Base-by-base conservation (phyloP, 1,284 basidiomycete genomes). In the Tetrapyrgos nigripes region DNA sequence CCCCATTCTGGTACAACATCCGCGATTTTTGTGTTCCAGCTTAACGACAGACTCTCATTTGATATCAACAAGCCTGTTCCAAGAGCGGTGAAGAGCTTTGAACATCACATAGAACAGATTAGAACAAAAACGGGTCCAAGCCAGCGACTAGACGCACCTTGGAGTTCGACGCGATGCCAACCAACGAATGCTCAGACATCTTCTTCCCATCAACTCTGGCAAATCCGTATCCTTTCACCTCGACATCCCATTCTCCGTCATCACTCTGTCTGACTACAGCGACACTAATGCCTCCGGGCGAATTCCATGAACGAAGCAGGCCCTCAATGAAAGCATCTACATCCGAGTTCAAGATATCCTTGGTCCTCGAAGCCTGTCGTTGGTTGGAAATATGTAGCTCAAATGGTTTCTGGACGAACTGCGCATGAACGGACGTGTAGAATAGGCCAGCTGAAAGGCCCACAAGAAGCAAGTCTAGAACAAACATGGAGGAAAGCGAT, bases 51-150 rank as follows among this genome's bases (percentile, higher is more conserved):
- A 50, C 51, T 63, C 23, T 62, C 24, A 53, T 70, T 66, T 10
- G 63, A 63, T 47, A 68, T 64, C 33, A 70, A 54, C 13, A 70
- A 57, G 17, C 68, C 68, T 9, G 67, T 62, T 3, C 66, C 56
- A 3, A 64, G 13, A 24, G 59, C 57, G 27, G 60, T 57, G 45
- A 68, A 70, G 2, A 67, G 62, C 66, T 69, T 24, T 0, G 69
- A 64, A 3, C 68, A 68, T 68, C 4, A 79, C 66, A 2, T 73
- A 73, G 9, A 66, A 57, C 50, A 76, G 71, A n/a, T 78, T 71
- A 21, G 71, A 64, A 11, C 68, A 49, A 13, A 61, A 60, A 44
- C 77, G 70, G 10, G n/a, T 3, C 17, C n/a, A 43, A 44, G 57
- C 73, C 1, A 10, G 13, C 13, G 13, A 40, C 3, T 26, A 50